phyloP scores from a whole-genome alignment of 1,284 basidiomycete species.

The Mycena sp. region DNA sequence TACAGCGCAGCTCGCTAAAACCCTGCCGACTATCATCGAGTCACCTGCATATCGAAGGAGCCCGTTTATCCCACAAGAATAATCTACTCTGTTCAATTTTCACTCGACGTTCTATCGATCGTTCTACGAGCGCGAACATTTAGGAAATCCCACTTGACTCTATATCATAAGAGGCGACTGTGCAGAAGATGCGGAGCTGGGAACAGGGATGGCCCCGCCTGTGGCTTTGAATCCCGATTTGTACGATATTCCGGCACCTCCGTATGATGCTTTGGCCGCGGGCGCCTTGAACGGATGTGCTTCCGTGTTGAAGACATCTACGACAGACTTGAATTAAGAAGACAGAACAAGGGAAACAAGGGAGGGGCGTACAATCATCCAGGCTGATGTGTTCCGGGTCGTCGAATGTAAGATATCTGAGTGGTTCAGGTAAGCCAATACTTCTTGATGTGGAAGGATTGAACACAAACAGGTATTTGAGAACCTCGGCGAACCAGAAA shows the following conservation, averaged over 20 bases:
- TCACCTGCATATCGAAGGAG: slow-evolving; percentile 78
- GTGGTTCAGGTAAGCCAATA: background rate
- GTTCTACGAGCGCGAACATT: no score
- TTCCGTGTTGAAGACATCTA: slow-evolving; percentile 79
- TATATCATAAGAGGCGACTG: background rate
- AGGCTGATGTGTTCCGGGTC: slow-evolving; percentile 70
- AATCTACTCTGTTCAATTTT: slow-evolving; percentile 35
- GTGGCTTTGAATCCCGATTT: background rate
- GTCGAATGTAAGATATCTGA: slow-evolving; percentile 77
- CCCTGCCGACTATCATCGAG: slow-evolving; percentile 70
- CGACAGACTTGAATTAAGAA: background rate
- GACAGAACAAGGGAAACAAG: slow-evolving; percentile 50
- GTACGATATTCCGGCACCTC: slow-evolving; percentile 29
- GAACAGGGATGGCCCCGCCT: background rate
- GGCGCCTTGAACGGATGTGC: slow-evolving; percentile 71
- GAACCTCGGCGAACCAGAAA: slow-evolving; percentile 81
- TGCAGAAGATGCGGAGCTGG: background rate
- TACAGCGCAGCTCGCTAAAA: slow-evolving; percentile 78
- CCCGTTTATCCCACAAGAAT: slow-evolving; percentile 81
- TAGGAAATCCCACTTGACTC: no score
- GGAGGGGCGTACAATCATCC: slow-evolving; percentile 76
- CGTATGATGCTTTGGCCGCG: slow-evolving; percentile 54
- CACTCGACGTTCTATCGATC: background rate
- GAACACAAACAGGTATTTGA: slow-evolving; percentile 73
- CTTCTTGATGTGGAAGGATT: background rate